Evolutionary conservation across 345 rosid species (phyloP), one percentile per base, ranked within the genome.

Genomic region (Linum trigynum): DNA sequence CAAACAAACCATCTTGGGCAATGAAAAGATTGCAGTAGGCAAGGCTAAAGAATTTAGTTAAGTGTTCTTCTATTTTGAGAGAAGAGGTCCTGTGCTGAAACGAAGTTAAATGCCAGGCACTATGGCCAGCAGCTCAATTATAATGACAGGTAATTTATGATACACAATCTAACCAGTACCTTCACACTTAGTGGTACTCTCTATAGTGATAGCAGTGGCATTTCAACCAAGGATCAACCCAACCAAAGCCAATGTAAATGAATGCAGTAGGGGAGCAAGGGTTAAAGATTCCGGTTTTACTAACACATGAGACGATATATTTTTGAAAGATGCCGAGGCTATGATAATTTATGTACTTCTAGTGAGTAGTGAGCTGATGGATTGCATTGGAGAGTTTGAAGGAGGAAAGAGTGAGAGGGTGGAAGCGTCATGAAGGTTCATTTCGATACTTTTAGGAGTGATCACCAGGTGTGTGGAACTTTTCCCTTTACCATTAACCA

Each of bases 351-450:
- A 9, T 7, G 14, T 7, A 48, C 53, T 48, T 12, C 12, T 55
- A 11, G 15, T 11, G 58, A 23, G 32, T 55, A 11, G 15, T 11
- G 58, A 23, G 32, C 32, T 23, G 58, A 55, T 55, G 58, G 58
- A 4, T 48, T 15, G 9, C 14, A 3, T 2, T 1, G 9, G 53
- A 9, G 9, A 58, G 16, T 41, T 63, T 73, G 51, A 69, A 90
- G 98, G 94, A 86, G 75, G 96, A 92, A 69, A 83, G 96, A 59
- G 66, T 86, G 17, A 79, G 75, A 64, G 84, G 91, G 70, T 73
- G 90, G 83, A 81, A 76, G 80, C 80, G 81, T 63, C 75, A 90
- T 83, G 90, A 83, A 84, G 77, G 83, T 83, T 63, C 75, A 71
- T 71, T 92, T 85, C 74, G 97, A 90, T 74, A 77, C 85, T 45